Conservation (phyloP, 2,329 filamentous ascomycete species). For the Hypocrella siamensis region DNA sequence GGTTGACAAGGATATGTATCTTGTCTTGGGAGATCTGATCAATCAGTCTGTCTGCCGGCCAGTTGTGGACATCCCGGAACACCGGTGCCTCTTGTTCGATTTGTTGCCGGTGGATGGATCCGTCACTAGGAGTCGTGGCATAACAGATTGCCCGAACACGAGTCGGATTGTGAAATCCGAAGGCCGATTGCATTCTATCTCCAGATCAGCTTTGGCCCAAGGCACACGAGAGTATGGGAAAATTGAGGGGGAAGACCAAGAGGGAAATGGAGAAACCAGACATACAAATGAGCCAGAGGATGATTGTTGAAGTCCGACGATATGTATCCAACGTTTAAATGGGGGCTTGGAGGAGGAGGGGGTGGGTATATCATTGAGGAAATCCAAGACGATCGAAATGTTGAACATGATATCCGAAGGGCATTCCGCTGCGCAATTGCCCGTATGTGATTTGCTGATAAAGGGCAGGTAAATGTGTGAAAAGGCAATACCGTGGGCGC, state of each 20-base stretch:
- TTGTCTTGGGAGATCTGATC: constrained; percentile 74
- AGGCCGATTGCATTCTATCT: constrained; percentile 83
- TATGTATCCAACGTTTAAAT: constrained; percentile 86
- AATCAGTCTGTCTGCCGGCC: constrained; percentile 72
- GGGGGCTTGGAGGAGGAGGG: constrained; percentile 63
- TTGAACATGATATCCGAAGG: constrained; percentile 80
- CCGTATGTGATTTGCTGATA: constrained; percentile 82
- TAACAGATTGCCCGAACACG: constrained; percentile 84
- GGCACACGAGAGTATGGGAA: too few relatives aligned
- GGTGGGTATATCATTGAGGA: constrained; percentile 69
- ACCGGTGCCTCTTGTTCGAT: constrained; percentile 87
- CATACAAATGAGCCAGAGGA: constrained; percentile 73
- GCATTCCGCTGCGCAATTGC: constrained; percentile 93
- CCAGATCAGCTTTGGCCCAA: neutral
- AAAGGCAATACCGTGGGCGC: constrained; percentile 93
- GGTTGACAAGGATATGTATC: constrained; percentile 88
- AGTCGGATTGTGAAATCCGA: constrained; percentile 66
- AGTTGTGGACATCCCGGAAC: constrained; percentile 76
- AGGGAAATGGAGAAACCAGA: constrained; percentile 1
- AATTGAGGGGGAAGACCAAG: neutral
- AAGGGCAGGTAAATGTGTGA: constrained; percentile 90
- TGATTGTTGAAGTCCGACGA: constrained; percentile 99
- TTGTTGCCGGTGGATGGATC: constrained; percentile 75
- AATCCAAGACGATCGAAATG: constrained; percentile 75
- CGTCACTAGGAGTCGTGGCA: constrained; percentile 83